A percentile compares a stretch with the other conserved stretches of the same genome.
Conservation (phyloP, 495 filamentous ascomycete species). For the Polyplosphaeria fusca region DNA sequence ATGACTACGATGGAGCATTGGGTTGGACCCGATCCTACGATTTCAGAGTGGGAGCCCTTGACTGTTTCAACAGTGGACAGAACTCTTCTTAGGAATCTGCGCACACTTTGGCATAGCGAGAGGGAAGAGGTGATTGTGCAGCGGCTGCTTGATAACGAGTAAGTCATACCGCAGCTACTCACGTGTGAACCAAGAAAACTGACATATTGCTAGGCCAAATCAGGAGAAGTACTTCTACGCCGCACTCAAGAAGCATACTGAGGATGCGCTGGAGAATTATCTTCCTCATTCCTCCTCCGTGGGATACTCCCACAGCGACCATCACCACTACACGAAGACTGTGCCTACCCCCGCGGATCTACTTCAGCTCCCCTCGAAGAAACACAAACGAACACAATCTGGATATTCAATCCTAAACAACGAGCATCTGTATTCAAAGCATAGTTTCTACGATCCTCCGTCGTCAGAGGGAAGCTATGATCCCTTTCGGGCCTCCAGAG, state of each 20-base stretch:
- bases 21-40: slow-evolving; percentile 53
- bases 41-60: slow-evolving; percentile 53
- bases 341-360: slow-evolving; percentile 44
- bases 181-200: neutral
- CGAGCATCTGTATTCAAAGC: slow-evolving; percentile 42
- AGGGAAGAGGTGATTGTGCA: slow-evolving; percentile 66
- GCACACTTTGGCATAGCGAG: slow-evolving; percentile 82
- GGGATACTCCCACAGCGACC: slow-evolving; percentile 78
- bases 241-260: slow-evolving; percentile 72
- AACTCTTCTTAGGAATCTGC: slow-evolving; percentile 77
- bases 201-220: slow-evolving; percentile 57
- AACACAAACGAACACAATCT: slow-evolving; percentile 56
- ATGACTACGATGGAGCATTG: slow-evolving; percentile 48
- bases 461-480: slow-evolving; percentile 66
- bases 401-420: slow-evolving; percentile 70
- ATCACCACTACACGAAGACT: slow-evolving; percentile 75
- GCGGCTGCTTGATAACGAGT: slow-evolving; percentile 66
- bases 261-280: slow-evolving; percentile 82
- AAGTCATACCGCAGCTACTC: too few relatives aligned
- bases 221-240: slow-evolving; percentile 91
- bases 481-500: slow-evolving; percentile 70
- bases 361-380: slow-evolving; percentile 38
- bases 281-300: slow-evolving; percentile 56
- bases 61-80: slow-evolving; percentile 63
- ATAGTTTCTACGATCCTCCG: slow-evolving; percentile 45